Conservation (phyloP, 1,284 basidiomycete genomes). For the Macrocybe sp. region DNA sequence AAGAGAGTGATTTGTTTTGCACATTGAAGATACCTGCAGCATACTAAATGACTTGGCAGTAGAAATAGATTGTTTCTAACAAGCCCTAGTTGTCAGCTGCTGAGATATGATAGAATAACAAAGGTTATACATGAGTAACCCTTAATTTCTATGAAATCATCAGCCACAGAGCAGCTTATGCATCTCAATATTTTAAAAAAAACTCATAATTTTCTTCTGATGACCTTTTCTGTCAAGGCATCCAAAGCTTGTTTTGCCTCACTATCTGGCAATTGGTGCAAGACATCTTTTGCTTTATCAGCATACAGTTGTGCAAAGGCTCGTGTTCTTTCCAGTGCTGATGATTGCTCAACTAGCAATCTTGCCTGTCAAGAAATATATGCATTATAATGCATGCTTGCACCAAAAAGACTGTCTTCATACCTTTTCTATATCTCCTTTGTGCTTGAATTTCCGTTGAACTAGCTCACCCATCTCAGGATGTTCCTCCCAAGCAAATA, state of each 20-base stretch:
- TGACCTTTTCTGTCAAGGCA: slow-evolving; percentile 50
- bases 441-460: slow-evolving; percentile 74
- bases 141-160: too few relatives aligned
- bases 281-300: slow-evolving; percentile 69
- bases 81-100: too few relatives aligned
- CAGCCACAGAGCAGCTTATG: too few relatives aligned
- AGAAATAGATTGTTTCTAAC: too few relatives aligned
- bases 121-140: too few relatives aligned
- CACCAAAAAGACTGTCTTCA: slow-evolving; percentile 17
- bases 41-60: too few relatives aligned
- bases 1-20: too few relatives aligned
- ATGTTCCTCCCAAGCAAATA: slow-evolving; percentile 94
- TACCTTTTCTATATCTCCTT: slow-evolving; percentile 89
- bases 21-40: too few relatives aligned
- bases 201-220: slow-evolving; percentile 25
- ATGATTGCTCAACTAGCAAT: slow-evolving; percentile 71
- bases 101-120: too few relatives aligned
- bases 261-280: slow-evolving; percentile 74
- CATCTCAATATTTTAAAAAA: slow-evolving; percentile 6
- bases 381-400: background rate
- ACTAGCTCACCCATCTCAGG: slow-evolving; percentile 87
- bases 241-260: slow-evolving; percentile 76
- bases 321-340: slow-evolving; percentile 80
- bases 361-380: slow-evolving; percentile 51
- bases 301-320: slow-evolving; percentile 77